These are phyloP conservation scores for Pseudomicrostroma phylloplanum DNA, from an alignment of 1,284 basidiomycete genomes.

Conservation along the genomic window DNA sequence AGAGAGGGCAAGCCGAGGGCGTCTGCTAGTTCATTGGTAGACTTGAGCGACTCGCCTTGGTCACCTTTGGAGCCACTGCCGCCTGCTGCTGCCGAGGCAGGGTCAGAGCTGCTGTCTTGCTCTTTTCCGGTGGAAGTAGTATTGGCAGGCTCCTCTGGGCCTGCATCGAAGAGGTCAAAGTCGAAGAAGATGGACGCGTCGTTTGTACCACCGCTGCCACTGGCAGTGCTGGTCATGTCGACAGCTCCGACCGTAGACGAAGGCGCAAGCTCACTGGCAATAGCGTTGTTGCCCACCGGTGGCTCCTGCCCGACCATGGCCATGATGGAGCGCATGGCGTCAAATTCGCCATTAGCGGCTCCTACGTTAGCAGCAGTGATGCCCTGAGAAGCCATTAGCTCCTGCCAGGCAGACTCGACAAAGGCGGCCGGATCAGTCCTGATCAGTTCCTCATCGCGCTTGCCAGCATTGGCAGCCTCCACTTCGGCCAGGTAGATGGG, in stretches of 20 bases:
- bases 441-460: conserved; percentile 24
- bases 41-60: conserved; percentile 24
- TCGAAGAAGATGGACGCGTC: conserved; percentile 31
- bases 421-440: conserved; percentile 27
- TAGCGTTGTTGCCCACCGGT: too few relatives aligned
- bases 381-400: conserved; percentile 22
- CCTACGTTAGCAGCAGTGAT: conserved; percentile 15
- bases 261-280: background rate
- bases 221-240: conserved; percentile 5
- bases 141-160: background rate
- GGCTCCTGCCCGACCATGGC: conserved; percentile 13
- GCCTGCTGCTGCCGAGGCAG: too few relatives aligned
- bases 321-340: conserved; percentile 28
- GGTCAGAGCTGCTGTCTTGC: too few relatives aligned
- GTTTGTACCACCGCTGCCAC: conserved; percentile 20
- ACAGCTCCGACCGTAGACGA: conserved; percentile 8
- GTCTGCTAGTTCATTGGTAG: conserved; percentile 22
- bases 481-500: conserved; percentile 26
- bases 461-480: conserved; percentile 24
- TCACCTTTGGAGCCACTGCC: conserved; percentile 16
- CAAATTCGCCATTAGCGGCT: background rate
- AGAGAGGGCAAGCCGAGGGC: conserved; percentile 26
- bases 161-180: conserved; percentile 37
- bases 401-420: conserved; percentile 35
- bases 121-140: too few relatives aligned